A percentile compares a stretch with the other conserved stretches of the same genome.
Evolutionary conservation across 2,329 filamentous ascomycete species (phyloP).

Genomic region (Malbranchea cinnamomea): DNA sequence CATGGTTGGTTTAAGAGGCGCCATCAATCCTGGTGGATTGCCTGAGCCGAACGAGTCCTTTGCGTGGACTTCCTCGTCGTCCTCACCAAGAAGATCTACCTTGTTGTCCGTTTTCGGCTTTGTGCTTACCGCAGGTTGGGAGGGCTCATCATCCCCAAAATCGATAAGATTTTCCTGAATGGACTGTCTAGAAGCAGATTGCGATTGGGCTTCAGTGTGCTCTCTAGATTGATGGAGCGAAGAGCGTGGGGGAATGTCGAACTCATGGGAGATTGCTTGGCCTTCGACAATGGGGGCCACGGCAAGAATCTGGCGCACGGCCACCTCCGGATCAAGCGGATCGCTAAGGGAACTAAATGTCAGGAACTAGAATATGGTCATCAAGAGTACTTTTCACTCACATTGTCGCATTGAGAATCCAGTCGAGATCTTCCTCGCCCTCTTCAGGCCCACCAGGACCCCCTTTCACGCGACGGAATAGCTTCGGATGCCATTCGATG

Average conservation of each 20-base stretch:
- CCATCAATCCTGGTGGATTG: constrained; percentile 9
- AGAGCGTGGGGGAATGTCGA: constrained; percentile 40
- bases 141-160: constrained; percentile 6
- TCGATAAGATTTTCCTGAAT: constrained; percentile 7
- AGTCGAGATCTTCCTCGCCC: constrained; percentile 80
- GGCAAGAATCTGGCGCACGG: constrained; percentile 67
- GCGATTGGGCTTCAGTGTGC: constrained; percentile 2
- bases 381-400: constrained; percentile 30
- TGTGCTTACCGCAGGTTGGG: constrained; percentile 1
- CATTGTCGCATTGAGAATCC: constrained; percentile 83
- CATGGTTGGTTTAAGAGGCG: constrained; percentile 9
- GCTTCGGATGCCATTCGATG: constrained; percentile 71
- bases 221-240: constrained; percentile 3
- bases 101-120: constrained; percentile 1
- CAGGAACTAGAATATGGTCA: background rate
- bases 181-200: too few relatives aligned
- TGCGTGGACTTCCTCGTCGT: constrained; percentile 5
- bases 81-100: constrained; percentile 11
- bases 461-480: constrained; percentile 64
- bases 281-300: constrained; percentile 76
- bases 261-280: constrained; percentile 44
- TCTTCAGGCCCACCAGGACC: constrained; percentile 58
- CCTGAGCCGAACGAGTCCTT: background rate
- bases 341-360: constrained; percentile 25
- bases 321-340: constrained; percentile 48